A percentile compares a stretch with the other conserved stretches of the same genome.
phyloP scores from a whole-genome alignment of 2,329 filamentous ascomycete genomes.

The Akanthomyces lecanii region DNA sequence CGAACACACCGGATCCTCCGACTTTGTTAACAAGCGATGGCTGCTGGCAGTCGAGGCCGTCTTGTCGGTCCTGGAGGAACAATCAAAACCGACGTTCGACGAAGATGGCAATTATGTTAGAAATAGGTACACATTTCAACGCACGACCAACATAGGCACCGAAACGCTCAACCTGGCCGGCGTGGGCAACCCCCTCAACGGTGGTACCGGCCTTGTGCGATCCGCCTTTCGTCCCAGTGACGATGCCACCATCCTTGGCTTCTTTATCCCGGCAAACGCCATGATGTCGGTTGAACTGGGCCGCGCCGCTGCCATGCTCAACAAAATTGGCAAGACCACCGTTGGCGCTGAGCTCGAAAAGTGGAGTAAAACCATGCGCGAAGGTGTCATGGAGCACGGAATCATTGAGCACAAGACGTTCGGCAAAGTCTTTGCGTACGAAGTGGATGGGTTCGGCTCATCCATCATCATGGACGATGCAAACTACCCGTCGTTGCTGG shows the following conservation, averaged over 20 bases:
- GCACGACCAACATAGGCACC: slow-evolving; percentile 74
- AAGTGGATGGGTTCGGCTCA: slow-evolving; percentile 83
- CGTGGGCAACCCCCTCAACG: slow-evolving; percentile 85
- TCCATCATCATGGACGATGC: slow-evolving; percentile 85
- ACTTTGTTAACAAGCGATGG: slow-evolving; percentile 78
- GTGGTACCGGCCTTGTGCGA: slow-evolving; percentile 77
- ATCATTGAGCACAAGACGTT: slow-evolving; percentile 71
- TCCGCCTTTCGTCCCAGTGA: slow-evolving; percentile 94
- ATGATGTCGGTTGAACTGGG: slow-evolving; percentile 91
- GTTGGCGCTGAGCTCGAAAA: slow-evolving; percentile 53
- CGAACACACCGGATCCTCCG: slow-evolving; percentile 69
- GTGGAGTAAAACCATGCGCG: slow-evolving; percentile 60
- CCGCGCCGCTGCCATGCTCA: slow-evolving; percentile 67
- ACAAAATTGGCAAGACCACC: slow-evolving; percentile 50
- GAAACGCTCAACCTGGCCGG: slow-evolving; percentile 83
- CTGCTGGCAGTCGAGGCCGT: slow-evolving; percentile 71
- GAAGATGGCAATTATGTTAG: slow-evolving; percentile 58
- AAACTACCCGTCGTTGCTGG: slow-evolving; percentile 77
- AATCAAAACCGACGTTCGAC: slow-evolving; percentile 79
- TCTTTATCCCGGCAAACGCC: slow-evolving; percentile 92
- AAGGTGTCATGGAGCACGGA: slow-evolving; percentile 80
- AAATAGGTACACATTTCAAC: slow-evolving; percentile 86
- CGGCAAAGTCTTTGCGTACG: slow-evolving; percentile 78
- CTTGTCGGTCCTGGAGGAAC: slow-evolving; percentile 68
- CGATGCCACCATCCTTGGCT: slow-evolving; percentile 89